Evolutionary conservation across 345 rosid species (phyloP), one percentile per base, ranked within the genome.

Genomic region (Gossypioides kirkii): DNA sequence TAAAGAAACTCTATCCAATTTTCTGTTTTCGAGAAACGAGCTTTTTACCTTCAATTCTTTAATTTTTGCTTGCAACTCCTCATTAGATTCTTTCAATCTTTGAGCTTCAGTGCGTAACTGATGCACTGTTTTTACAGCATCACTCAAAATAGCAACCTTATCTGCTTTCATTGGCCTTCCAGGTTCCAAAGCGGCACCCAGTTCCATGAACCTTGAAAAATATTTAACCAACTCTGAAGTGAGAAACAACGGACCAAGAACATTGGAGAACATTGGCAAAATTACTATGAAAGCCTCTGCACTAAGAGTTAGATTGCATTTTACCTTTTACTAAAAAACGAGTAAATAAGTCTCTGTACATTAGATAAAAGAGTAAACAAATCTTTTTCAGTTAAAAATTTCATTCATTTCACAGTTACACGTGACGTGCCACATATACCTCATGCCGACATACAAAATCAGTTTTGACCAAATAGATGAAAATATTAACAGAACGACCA

Each of bases 81-180:
- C 86, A 74, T 89, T 92, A 28, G 97, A 86, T 64, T 90, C 97
- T 81, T 89, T 88, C 87, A 92, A 69, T 81, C 83, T 89, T 87
- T 84, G 82, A 56, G 93, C 88, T 80, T 92, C 87, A 56, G 88
- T 86, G 0, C 92, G 77, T 76, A 94, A 80, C 73, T 87, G 97
- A 73, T 84, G 83, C 72, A 91, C 95, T 88, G 84, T 86, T 60
- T 90, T 90, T 18, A 83, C 87, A 42, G 95, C 97, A 77, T 88
- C 89, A 14, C 86, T 71, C 82, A 92, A 81, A 80, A 94, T 84
- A 52, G 93, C 95, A 70, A 93, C 88, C 87, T 92, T 94, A 78
- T 94, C 98, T 17, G 92, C 82, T 83, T 94, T 94, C n/a, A 25
- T 92, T 78, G 95, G 86, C 81, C 87, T 87, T 73, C 95, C 97